Percentiles rank a stretch among this genome's conserved stretches.
Evolutionary conservation across 2,329 filamentous ascomycete genomes (phyloP).

Genomic region (Knufia fluminis): DNA sequence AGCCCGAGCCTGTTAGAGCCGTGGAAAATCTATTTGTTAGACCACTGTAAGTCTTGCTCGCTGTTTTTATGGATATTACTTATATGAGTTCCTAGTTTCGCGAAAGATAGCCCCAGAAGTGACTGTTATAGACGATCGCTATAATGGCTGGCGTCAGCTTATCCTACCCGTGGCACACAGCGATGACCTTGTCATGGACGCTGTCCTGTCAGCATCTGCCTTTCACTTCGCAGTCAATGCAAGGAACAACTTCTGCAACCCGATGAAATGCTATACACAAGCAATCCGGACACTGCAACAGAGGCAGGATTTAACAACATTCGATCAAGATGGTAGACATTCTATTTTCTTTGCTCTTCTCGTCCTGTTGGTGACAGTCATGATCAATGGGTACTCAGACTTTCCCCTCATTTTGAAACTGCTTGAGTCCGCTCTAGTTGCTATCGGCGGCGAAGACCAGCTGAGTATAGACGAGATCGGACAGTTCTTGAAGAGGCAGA

Average conservation of each 20-base stretch:
- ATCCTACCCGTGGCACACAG: conserved; percentile 25
- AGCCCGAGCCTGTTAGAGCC: neutral
- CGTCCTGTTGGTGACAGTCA: conserved; percentile 9
- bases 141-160: conserved; percentile 26
- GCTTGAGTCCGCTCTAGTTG: conserved; percentile 1
- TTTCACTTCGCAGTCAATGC: conserved; percentile 20
- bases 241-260: conserved; percentile 10
- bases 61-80: conserved; percentile 3
- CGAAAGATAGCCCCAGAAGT: conserved; percentile 25
- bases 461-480: conserved; percentile 3
- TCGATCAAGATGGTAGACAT: neutral
- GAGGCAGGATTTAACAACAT: conserved; percentile 6
- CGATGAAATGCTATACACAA: conserved; percentile 11
- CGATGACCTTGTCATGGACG: conserved; percentile 21
- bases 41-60: neutral
- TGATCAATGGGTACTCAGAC: conserved; percentile 7
- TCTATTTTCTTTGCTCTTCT: conserved; percentile 8
- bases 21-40: conserved; percentile 3
- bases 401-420: conserved; percentile 8
- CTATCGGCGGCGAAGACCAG: conserved; percentile 3
- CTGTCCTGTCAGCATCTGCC: conserved; percentile 22
- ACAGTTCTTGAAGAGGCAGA: conserved; percentile 1
- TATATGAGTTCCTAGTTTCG: conserved; percentile 15
- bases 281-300: conserved; percentile 7
- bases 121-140: conserved; percentile 24